Evolutionary conservation across 2,329 filamentous ascomycete genomes (phyloP).

Genomic region (Fusarium brachygibbosum): DNA sequence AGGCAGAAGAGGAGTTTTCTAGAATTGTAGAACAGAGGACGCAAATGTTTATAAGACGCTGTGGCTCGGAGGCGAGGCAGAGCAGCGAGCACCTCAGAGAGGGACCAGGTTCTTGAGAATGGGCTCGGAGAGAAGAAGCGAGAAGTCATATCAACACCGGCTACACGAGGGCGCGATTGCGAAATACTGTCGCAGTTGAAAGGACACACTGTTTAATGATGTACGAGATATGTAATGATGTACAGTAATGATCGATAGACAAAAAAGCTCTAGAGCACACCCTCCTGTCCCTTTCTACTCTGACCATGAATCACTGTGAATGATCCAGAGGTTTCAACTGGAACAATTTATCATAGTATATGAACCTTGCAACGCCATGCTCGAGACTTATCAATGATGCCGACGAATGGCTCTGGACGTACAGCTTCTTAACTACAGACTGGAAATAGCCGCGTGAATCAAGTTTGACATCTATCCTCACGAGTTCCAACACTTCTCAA

Average conservation of each 20-base stretch:
- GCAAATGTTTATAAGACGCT: too few relatives aligned
- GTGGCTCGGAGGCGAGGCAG: too few relatives aligned
- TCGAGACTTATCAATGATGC: neutral
- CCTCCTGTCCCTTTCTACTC: neutral
- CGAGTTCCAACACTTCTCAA: neutral
- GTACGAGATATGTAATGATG: conserved; percentile 10
- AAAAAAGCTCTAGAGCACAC: neutral
- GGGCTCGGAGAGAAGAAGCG: neutral
- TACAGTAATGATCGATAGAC: conserved; percentile 5
- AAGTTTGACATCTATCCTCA: neutral
- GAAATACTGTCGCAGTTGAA: neutral
- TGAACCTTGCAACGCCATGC: neutral
- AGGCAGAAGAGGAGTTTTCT: neutral
- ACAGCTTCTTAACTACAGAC: neutral
- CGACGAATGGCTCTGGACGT: neutral
- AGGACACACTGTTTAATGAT: neutral
- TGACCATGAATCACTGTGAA: neutral
- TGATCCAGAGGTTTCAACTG: neutral
- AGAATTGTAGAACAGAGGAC: too few relatives aligned
- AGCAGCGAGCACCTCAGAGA: neutral
- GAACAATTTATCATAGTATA: neutral
- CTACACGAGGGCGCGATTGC: neutral
- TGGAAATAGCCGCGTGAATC: neutral
- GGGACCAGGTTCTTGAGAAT: neutral
- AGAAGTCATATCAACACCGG: neutral